A percentile compares a stretch with the other conserved stretches of the same genome.
Conservation (phyloP, 2,329 filamentous ascomycete genomes). For the Aspergillus puulaauensis region DNA sequence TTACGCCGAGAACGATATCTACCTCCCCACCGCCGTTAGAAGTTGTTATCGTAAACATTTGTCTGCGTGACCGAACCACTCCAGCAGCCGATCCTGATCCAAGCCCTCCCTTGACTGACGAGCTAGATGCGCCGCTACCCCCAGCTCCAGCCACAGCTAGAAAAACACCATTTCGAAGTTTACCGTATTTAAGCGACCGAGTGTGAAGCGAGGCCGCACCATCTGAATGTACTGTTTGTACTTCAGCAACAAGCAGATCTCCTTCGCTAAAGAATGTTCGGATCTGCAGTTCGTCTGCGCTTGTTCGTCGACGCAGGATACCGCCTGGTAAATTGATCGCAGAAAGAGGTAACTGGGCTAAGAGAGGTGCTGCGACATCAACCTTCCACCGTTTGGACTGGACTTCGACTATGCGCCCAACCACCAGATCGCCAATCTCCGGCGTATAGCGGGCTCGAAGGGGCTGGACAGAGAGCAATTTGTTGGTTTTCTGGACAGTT, state of each 20-base stretch:
- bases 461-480: conserved; percentile 86
- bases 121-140: conserved; percentile 57
- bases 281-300: conserved; percentile 96
- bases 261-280: conserved; percentile 96
- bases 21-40: conserved; percentile 57
- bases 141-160: conserved; percentile 77
- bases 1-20: conserved; percentile 88
- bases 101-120: conserved; percentile 31
- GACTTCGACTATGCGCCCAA: conserved; percentile 93
- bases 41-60: conserved; percentile 74
- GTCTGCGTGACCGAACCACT: conserved; percentile 78
- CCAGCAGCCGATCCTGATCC: conserved; percentile 39
- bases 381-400: conserved; percentile 92
- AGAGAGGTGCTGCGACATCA: conserved; percentile 83
- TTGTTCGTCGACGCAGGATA: conserved; percentile 85
- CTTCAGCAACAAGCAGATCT: conserved; percentile 89
- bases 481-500: conserved; percentile 90
- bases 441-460: conserved; percentile 90
- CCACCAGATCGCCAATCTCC: conserved; percentile 92
- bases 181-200: conserved; percentile 87
- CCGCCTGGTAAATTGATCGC: conserved; percentile 95
- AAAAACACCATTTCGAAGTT: conserved; percentile 90
- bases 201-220: conserved; percentile 88
- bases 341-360: conserved; percentile 80
- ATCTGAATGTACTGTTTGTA: conserved; percentile 84